phyloP scores from a whole-genome alignment of 1,284 basidiomycete genomes.

The Ustilago hordei region DNA sequence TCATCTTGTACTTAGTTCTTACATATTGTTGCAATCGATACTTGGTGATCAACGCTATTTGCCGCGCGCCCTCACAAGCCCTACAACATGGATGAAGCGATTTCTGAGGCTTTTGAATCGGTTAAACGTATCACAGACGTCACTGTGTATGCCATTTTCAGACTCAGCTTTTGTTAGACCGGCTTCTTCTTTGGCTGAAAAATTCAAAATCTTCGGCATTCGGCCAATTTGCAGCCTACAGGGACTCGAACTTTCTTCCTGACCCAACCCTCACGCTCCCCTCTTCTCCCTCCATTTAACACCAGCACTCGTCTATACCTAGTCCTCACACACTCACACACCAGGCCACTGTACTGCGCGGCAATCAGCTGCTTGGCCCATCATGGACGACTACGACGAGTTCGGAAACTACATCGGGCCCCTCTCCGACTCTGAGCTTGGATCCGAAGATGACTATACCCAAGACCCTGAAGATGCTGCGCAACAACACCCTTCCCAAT shows the following conservation, averaged over 20 bases:
- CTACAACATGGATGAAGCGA: slow-evolving; percentile 3
- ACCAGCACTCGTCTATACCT: slow-evolving; percentile 24
- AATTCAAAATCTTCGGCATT: slow-evolving; percentile 22
- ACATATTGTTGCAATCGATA: no score
- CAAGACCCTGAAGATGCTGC: slow-evolving; percentile 6
- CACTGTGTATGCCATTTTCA: slow-evolving; percentile 17
- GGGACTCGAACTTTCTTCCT: slow-evolving; percentile 15
- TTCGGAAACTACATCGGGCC: slow-evolving; percentile 70
- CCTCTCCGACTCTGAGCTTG: slow-evolving; percentile 64
- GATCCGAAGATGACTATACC: slow-evolving; percentile 43
- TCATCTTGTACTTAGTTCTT: no score
- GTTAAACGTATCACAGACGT: slow-evolving; percentile 25
- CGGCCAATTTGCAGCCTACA: slow-evolving; percentile 15
- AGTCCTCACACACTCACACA: slow-evolving; percentile 1
- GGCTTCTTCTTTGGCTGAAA: not conserved
- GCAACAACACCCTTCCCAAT: slow-evolving; percentile 18
- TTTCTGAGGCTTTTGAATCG: slow-evolving; percentile 6
- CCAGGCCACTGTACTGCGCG: not conserved
- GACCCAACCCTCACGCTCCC: not conserved
- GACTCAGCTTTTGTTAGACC: slow-evolving; percentile 20
- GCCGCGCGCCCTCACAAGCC: not conserved
- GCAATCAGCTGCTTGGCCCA: slow-evolving; percentile 1
- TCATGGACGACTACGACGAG: slow-evolving; percentile 69
- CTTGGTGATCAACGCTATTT: no score
- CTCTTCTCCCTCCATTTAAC: not conserved